Base-by-base conservation (phyloP, 179 eudicot species). In the Silene vulgaris region DNA sequence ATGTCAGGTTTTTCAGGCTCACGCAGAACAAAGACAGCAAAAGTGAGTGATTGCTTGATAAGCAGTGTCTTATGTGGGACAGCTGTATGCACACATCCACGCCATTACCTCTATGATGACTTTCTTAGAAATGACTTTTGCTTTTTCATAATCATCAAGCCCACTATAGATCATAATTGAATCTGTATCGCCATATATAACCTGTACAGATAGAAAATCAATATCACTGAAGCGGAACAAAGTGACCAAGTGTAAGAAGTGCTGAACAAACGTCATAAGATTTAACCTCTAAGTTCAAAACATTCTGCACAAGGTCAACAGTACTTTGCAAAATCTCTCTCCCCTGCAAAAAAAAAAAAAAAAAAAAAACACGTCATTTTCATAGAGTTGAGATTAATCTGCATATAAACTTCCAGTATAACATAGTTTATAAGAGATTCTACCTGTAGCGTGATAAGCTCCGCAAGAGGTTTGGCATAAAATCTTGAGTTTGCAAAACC, bases 111-210 rank as follows among this genome's bases (percentile, higher is more conserved):
- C 57, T 50, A 50, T 50, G 77, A 95, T 95, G 77, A 95, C 99
- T 85, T 87, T 90, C 54, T 83, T 87, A 60, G 97, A 88, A 26
- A 90, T 90, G 52, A 78, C 82, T 82, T 89, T 92, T 56, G 95
- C 92, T 81, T 95, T 85, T 75, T 82, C 87, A 72, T 83, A 83
- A 79, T 95, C 97, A 89, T 95, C 97, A 81, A 90, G 96, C 76
- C 99, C 99, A 78, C 88, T 92, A 77, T 95, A 86, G 77, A 95
- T 95, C 99, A 95, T 95, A 28, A 95, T 95, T 74, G 99, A 95
- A 86, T 95, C 99, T 29, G 99, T 95, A 79, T 95, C 99, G 40
- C 99, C 99, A 79, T 95, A 95, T 29, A 95, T 95, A 74, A 95
- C 99, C 99, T 95, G 88, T 73, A 77, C 71, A 63, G 59, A 74